A percentile compares a stretch with the other conserved stretches of the same genome.
Evolutionary conservation across 768 basidiomycete genomes (phyloP).

Genomic region (Termitomyces sp.): DNA sequence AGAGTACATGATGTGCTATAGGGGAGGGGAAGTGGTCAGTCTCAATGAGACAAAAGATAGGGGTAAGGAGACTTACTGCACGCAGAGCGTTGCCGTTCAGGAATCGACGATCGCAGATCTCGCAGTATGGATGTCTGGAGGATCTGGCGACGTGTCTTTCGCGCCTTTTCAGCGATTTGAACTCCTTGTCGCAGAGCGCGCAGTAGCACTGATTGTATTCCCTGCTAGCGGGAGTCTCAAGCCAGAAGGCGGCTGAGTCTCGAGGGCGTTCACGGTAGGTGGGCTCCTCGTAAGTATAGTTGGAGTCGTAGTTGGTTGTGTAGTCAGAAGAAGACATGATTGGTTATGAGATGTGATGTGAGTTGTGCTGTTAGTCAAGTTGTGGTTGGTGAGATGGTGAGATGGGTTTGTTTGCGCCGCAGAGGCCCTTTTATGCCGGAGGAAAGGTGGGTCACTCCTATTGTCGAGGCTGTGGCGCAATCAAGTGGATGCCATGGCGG

Average conservation of each 20-base stretch:
- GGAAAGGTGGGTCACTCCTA: conserved; percentile 9
- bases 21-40: not conserved
- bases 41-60: not conserved
- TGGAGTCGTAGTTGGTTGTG: not conserved
- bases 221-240: not conserved
- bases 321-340: conserved; percentile 1
- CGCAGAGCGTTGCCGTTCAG: conserved; percentile 10
- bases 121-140: not conserved
- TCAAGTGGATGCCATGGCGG: not conserved
- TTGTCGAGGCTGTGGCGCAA: conserved; percentile 10
- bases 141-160: conserved; percentile 10
- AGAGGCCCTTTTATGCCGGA: conserved; percentile 7
- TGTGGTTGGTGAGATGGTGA: not conserved
- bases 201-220: conserved; percentile 7
- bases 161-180: not conserved
- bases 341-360: not conserved
- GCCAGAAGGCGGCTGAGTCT: not conserved
- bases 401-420: not conserved
- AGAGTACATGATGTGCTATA: conserved; percentile 3
- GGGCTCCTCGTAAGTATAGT: not conserved
- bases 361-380: not conserved
- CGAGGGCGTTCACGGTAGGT: not conserved
- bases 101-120: conserved; percentile 5
- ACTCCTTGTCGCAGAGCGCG: conserved; percentile 4
- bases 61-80: not conserved